Conservation (phyloP, 2,329 filamentous ascomycete species). For the Teratosphaeria gauchensis region DNA sequence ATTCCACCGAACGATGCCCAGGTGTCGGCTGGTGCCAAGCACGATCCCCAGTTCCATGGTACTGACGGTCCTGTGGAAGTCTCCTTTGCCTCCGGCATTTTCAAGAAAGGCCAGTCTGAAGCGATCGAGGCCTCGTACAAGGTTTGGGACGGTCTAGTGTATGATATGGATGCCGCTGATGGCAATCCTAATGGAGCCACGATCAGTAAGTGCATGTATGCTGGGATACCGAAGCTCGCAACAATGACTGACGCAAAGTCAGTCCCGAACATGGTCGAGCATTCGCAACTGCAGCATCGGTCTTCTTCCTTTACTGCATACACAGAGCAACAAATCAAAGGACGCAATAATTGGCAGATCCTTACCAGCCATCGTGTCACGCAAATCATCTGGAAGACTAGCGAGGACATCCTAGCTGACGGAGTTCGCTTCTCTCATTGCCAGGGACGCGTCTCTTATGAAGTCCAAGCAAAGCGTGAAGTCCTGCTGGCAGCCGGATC, state of each 20-base stretch:
- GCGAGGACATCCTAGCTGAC: conserved; percentile 1
- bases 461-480: conserved; percentile 8
- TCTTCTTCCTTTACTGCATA: conserved; percentile 20
- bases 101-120: conserved; percentile 14
- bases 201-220: conserved; percentile 10
- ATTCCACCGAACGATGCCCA: conserved; percentile 10
- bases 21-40: conserved; percentile 13
- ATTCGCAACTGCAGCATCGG: conserved; percentile 15
- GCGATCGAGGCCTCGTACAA: conserved; percentile 15
- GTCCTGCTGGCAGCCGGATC: conserved; percentile 8
- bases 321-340: conserved; percentile 11
- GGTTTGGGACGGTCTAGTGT: conserved; percentile 12
- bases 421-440: conserved; percentile 2
- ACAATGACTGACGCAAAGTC: not conserved
- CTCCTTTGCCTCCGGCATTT: conserved; percentile 16
- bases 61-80: conserved; percentile 13
- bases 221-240: not conserved
- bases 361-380: conserved; percentile 19
- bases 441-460: conserved; percentile 9
- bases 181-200: conserved; percentile 15
- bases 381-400: conserved; percentile 1
- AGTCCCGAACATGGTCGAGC: conserved; percentile 14
- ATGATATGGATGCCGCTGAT: conserved; percentile 14
- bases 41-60: conserved; percentile 9
- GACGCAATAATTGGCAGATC: conserved; percentile 16